Base-by-base conservation (phyloP, 1,284 basidiomycete genomes). In the Lignosus rhinocerotis region DNA sequence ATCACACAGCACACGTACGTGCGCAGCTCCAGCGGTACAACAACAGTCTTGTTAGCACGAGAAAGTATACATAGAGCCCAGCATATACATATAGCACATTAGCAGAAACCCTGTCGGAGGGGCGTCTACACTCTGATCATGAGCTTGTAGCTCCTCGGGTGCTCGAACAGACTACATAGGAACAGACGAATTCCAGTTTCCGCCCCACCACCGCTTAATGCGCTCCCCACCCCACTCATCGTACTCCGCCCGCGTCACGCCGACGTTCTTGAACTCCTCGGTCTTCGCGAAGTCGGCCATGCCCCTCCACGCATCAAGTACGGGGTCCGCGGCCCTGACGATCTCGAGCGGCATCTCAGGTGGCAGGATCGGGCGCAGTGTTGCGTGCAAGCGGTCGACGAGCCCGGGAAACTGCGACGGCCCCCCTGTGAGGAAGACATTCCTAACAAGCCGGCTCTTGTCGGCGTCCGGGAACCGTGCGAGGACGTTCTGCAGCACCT, bases 161-260 rank as follows among this genome's bases (percentile, higher is more conserved):
- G n/a, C 11, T 14, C n/a, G 34, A 36, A 10, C 30, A 14, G 17
- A 5, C 21, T 50, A 58, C 4, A 68, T 58, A 3, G 65, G 61
- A 30, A 69, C 66, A 34, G 70, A 69, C 19, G 69, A 61, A 55
- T 91, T 91, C 88, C 90, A 92, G 69, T 93, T 93, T 19, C 90
- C 84, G 60, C 89, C 91, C 90, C 90, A 93, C 90, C 90, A 93
- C 62, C 78, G 76, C 67, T 84, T 86, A 56, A 90, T 78, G 39
- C 90, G 75, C 73, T 98, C 96, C 2, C 86, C 85, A 0, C 97
- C 97, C 76, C 87, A 86, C 73, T 99, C 97, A 3, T 95, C 87
- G 65, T 98, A 99, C 69, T 97, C 93, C 4, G 81, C 84, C 66
- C 81, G 84, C 3, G 90, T 92, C 45, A 92, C 81, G 0, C 80